phyloP scores from a whole-genome alignment of 352 stramenopile species.

The Globisporangium cederbergense region DNA sequence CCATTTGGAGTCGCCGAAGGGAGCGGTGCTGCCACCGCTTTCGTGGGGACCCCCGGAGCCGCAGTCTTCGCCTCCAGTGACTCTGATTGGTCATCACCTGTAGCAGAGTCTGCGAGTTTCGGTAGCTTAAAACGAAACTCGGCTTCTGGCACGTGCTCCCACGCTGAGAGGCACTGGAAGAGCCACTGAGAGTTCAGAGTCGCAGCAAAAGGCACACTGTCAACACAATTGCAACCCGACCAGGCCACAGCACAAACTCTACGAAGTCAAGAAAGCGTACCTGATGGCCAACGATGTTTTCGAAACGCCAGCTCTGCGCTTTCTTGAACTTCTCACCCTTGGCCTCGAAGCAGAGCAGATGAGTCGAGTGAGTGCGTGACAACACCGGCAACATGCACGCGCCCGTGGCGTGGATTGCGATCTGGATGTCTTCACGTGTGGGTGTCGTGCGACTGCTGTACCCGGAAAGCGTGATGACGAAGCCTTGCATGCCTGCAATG shows the following conservation, averaged over 20 bases:
- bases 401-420: constrained; percentile 78
- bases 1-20: constrained; percentile 21
- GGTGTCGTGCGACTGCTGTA: constrained; percentile 75
- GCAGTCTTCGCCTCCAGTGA: constrained; percentile 6
- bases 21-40: neutral
- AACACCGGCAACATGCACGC: constrained; percentile 82
- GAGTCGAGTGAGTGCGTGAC: constrained; percentile 77
- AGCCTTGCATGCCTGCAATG: constrained; percentile 71
- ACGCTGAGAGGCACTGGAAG: constrained; percentile 61
- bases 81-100: neutral
- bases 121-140: constrained; percentile 35
- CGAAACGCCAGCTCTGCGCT: constrained; percentile 72
- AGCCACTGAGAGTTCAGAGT: constrained; percentile 50
- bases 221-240: constrained; percentile 2
- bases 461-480: constrained; percentile 81
- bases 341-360: constrained; percentile 74
- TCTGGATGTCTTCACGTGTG: constrained; percentile 79
- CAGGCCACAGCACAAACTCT: neutral
- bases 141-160: constrained; percentile 59
- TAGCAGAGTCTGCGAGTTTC: neutral
- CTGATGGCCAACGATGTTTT: constrained; percentile 79
- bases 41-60: neutral
- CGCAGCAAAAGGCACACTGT: constrained; percentile 7
- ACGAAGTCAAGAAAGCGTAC: constrained; percentile 22
- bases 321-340: constrained; percentile 86